Conservation (phyloP, 805 yeast species). For the Candida adriatica region DNA sequence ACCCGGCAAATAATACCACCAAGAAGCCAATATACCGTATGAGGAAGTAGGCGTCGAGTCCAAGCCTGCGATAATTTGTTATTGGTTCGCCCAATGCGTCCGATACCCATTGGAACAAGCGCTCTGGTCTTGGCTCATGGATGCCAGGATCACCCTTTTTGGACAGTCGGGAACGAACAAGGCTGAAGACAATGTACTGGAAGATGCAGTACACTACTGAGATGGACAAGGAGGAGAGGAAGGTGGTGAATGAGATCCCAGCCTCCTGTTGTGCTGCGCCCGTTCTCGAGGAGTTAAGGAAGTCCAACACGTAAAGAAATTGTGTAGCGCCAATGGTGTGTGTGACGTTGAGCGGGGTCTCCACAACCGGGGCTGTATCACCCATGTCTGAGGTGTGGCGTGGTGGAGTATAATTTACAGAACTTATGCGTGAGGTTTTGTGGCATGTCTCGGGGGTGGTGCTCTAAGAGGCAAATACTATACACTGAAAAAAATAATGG, state of each 20-base stretch:
- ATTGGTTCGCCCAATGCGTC: slow-evolving; percentile 36
- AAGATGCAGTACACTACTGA: slow-evolving; percentile 46
- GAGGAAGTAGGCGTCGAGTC: slow-evolving; percentile 73
- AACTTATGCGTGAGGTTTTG: too few relatives aligned
- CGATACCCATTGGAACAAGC: slow-evolving; percentile 50
- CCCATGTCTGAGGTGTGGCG: too few relatives aligned
- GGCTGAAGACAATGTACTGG: slow-evolving; percentile 40
- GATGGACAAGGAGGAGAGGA: slow-evolving; percentile 48
- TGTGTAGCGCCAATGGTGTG: slow-evolving; percentile 15
- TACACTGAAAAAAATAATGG: too few relatives aligned
- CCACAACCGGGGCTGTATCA: neutral
- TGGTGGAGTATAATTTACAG: too few relatives aligned
- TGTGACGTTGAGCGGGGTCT: slow-evolving; percentile 6
- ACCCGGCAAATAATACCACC: slow-evolving; percentile 40
- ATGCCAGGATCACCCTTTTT: neutral
- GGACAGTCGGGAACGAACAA: slow-evolving; percentile 27
- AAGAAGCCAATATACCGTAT: slow-evolving; percentile 52
- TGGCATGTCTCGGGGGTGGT: too few relatives aligned
- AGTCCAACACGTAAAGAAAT: slow-evolving; percentile 24
- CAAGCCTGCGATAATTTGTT: slow-evolving; percentile 41
- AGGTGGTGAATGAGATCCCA: slow-evolving; percentile 51
- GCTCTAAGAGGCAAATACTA: too few relatives aligned
- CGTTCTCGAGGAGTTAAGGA: slow-evolving; percentile 46
- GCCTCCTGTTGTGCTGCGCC: slow-evolving; percentile 53
- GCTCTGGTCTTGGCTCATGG: slow-evolving; percentile 18